These are phyloP conservation scores for Spizellomyces punctatus DNA, from an alignment of 192 early-diverging fungal species.

Conservation along the genomic window DNA sequence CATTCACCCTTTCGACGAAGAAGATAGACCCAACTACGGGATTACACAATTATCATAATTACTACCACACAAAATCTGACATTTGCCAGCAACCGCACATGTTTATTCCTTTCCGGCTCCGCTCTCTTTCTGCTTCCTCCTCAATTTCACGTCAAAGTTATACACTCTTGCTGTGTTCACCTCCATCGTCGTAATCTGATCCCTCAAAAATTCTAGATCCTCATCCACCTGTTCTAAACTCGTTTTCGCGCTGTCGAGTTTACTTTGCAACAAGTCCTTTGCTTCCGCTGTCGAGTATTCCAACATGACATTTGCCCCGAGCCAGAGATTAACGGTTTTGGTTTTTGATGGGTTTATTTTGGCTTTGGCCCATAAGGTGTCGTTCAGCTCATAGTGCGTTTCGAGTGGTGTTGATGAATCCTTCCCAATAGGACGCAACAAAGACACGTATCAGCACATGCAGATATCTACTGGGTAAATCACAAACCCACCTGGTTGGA, in stretches of 20 bases:
- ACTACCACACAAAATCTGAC: too few species aligned
- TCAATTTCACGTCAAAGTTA: conserved; percentile 87
- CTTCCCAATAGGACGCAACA: conserved; percentile 8
- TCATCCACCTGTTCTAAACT: conserved; percentile 77
- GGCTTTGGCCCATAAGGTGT: conserved; percentile 89
- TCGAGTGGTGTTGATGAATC: conserved; percentile 70
- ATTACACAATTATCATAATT: too few species aligned
- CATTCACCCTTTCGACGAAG: too few species aligned
- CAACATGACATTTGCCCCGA: conserved; percentile 98
- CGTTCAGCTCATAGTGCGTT: conserved; percentile 91
- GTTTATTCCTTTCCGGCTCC: too few species aligned
- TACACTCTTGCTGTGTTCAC: conserved; percentile 91
- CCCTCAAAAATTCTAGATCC: conserved; percentile 90
- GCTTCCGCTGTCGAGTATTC: conserved; percentile 94
- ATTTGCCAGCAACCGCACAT: too few species aligned
- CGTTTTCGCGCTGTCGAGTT: conserved; percentile 73
- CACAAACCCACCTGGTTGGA: conserved; percentile 35
- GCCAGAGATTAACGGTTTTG: conserved; percentile 88
- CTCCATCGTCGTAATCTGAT: conserved; percentile 99
- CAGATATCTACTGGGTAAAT: neutral
- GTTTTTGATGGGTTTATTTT: conserved; percentile 69
- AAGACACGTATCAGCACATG: neutral
- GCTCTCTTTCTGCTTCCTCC: conserved; percentile 20
- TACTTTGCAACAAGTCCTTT: conserved; percentile 70
- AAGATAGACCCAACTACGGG: too few species aligned